These are phyloP conservation scores for Dictyostelium brefeldianum DNA, from an alignment of 78 protist species.

Conservation along the genomic window DNA sequence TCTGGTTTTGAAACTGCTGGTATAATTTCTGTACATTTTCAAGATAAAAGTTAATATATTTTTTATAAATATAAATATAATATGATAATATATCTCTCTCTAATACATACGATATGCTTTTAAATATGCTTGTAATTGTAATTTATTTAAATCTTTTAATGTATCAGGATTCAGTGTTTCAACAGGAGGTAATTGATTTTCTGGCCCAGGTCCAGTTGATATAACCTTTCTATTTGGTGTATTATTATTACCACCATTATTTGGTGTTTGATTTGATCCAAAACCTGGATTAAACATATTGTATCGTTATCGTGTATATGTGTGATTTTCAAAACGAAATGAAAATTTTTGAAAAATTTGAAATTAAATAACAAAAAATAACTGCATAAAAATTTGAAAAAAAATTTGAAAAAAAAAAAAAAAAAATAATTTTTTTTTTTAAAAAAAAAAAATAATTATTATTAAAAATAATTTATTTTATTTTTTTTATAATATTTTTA, in stretches of 20 bases:
- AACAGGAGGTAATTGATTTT: slow-evolving; percentile 18
- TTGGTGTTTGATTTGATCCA: slow-evolving; percentile 9
- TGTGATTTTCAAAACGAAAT: no score
- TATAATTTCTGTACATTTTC: slow-evolving; percentile 22
- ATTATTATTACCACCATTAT: neutral
- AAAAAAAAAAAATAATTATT: neutral
- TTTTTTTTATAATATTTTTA: neutral
- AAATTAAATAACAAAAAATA: neutral
- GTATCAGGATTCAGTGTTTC: slow-evolving; percentile 65
- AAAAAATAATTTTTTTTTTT: neutral
- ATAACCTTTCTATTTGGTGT: slow-evolving; percentile 6
- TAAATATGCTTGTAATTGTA: slow-evolving; percentile 16
- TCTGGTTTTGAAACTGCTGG: slow-evolving; percentile 73
- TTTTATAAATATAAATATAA: neutral
- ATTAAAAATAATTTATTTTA: neutral
- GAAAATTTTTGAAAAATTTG: no score
- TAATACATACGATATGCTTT: slow-evolving; percentile 27
- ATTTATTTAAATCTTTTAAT: slow-evolving; percentile 46
- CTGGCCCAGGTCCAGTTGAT: neutral
- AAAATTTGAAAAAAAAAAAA: neutral
- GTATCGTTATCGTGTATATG: neutral
- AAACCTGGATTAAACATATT: neutral
- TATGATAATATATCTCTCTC: neutral
- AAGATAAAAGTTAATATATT: no score
- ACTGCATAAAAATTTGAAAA: neutral